phyloP scores from a whole-genome alignment of 1,284 basidiomycete species.

The Wallemia hederae region DNA sequence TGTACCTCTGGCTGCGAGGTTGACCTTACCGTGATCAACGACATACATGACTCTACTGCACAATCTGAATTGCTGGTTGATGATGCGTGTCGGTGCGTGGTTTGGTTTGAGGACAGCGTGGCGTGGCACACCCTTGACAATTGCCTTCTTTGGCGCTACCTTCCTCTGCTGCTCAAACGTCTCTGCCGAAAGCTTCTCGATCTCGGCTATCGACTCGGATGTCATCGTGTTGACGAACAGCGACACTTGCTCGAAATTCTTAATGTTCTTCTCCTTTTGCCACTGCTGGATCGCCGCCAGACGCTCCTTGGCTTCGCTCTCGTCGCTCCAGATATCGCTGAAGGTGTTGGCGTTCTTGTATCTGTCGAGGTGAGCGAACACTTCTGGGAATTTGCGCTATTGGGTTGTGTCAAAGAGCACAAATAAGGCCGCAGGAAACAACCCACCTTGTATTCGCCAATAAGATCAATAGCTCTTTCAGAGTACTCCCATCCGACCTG shows the following conservation, averaged over 20 bases:
- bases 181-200: constrained; percentile 14
- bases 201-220: constrained; percentile 27
- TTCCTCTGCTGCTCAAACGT: not conserved
- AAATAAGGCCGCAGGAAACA: not conserved
- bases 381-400: constrained; percentile 43
- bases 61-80: constrained; percentile 62
- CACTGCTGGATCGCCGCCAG: constrained; percentile 54
- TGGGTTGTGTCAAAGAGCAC: not conserved
- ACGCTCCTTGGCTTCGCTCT: constrained; percentile 32
- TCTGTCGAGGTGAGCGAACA: constrained; percentile 40
- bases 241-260: constrained; percentile 73
- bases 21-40: constrained; percentile 68
- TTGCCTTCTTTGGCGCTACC: constrained; percentile 34
- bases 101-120: constrained; percentile 78
- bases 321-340: constrained; percentile 35
- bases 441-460: constrained; percentile 48
- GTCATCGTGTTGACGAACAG: constrained; percentile 48
- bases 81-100: constrained; percentile 65
- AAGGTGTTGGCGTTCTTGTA: constrained; percentile 35
- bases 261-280: constrained; percentile 59
- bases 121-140: constrained; percentile 74
- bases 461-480: constrained; percentile 48
- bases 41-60: constrained; percentile 95
- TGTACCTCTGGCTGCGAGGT: constrained; percentile 68
- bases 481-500: constrained; percentile 79